Evolutionary conservation across 2,329 filamentous ascomycete genomes (phyloP).

Genomic region (Aaosphaeria pasadenensis): DNA sequence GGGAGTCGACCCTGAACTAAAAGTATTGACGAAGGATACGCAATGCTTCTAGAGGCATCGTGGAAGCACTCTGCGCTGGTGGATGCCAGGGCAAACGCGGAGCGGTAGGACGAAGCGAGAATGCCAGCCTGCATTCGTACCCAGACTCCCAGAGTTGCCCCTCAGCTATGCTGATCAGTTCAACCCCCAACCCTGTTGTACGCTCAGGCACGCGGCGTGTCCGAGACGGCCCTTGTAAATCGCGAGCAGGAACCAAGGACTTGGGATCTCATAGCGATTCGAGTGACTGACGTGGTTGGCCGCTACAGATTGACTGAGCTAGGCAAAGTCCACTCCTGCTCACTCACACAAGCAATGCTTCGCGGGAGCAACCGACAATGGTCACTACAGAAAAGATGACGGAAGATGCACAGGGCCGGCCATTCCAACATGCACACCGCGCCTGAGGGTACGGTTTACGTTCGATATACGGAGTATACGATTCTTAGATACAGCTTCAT

Average conservation of each 20-base stretch:
- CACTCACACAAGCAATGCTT: too few relatives aligned
- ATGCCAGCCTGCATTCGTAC: not conserved
- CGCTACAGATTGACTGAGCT: conserved; percentile 1
- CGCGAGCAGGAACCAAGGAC: conserved; percentile 15
- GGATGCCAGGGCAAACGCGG: not conserved
- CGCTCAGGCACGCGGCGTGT: conserved; percentile 26
- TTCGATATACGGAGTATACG: too few relatives aligned
- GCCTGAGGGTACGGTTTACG: too few relatives aligned
- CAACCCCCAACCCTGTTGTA: conserved; percentile 9
- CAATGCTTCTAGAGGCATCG: too few relatives aligned
- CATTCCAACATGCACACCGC: too few relatives aligned
- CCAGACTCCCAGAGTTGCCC: conserved; percentile 1
- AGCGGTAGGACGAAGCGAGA: conserved; percentile 8
- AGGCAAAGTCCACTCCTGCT: conserved; percentile 15
- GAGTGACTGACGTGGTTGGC: conserved; percentile 11
- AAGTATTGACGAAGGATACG: too few relatives aligned
- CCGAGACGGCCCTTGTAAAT: conserved; percentile 12
- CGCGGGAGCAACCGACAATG: conserved; percentile 25
- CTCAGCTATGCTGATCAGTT: conserved; percentile 15
- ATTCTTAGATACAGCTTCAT: too few relatives aligned
- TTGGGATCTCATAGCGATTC: conserved; percentile 17
- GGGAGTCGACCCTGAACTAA: too few relatives aligned
- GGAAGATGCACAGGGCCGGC: too few relatives aligned
- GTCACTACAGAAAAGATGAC: too few relatives aligned
- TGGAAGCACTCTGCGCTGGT: conserved; percentile 2